Conservation (phyloP, 495 filamentous ascomycete genomes). For the Oidiodendron maius region DNA sequence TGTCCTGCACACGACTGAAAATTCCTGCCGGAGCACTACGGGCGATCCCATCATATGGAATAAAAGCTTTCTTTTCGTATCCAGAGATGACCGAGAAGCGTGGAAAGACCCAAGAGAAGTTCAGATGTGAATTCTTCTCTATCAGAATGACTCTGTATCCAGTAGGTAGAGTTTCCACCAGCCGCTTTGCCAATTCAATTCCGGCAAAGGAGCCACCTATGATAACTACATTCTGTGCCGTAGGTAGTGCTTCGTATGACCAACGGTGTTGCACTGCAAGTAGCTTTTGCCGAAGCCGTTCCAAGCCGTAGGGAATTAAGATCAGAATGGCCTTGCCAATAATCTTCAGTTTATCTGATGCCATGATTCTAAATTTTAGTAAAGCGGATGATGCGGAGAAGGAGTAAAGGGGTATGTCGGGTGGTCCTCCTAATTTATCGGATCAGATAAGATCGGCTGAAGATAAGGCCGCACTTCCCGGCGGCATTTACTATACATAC, state of each 20-base stretch:
- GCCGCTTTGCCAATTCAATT: constrained; percentile 35
- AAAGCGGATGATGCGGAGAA: too few relatives aligned
- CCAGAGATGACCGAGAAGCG: constrained; percentile 39
- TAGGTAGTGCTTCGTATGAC: constrained; percentile 5
- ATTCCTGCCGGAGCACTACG: constrained; percentile 19
- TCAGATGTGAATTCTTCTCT: constrained; percentile 54
- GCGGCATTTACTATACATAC: too few relatives aligned
- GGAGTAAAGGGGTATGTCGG: too few relatives aligned
- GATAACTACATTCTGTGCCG: constrained; percentile 42
- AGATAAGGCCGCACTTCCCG: too few relatives aligned
- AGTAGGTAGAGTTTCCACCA: constrained; percentile 40
- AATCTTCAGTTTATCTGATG: too few relatives aligned
- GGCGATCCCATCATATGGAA: constrained; percentile 38
- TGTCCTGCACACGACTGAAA: constrained; percentile 25
- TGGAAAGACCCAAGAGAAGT: constrained; percentile 49
- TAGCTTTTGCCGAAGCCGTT: not conserved
- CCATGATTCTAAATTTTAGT: too few relatives aligned
- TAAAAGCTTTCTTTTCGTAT: constrained; percentile 41
- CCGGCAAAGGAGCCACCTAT: constrained; percentile 53
- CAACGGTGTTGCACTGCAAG: constrained; percentile 1
- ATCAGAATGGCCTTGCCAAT: too few relatives aligned
- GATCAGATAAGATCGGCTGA: too few relatives aligned
- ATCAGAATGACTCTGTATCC: constrained; percentile 46
- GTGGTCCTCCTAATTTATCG: too few relatives aligned
- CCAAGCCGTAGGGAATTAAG: too few relatives aligned